A percentile compares a stretch with the other conserved stretches of the same genome.
phyloP scores from a whole-genome alignment of 2,329 filamentous ascomycete species.

The Hypoxylon sp. region DNA sequence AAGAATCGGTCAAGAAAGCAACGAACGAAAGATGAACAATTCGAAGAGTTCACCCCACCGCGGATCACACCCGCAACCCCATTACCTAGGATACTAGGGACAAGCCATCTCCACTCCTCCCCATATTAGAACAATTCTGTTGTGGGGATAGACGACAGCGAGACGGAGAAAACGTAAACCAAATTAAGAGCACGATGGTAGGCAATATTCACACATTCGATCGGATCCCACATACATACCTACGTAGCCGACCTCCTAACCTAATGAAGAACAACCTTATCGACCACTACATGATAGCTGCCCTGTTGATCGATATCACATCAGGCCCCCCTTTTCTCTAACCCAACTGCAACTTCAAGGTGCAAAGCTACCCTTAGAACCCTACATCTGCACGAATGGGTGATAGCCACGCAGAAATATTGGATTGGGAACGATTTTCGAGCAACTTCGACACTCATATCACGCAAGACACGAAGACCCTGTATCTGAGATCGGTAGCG shows the following conservation, averaged over 20 bases:
- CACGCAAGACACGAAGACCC: slow-evolving; percentile 39
- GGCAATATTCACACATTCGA: slow-evolving; percentile 19
- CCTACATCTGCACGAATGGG: slow-evolving; percentile 11
- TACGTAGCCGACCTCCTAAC: slow-evolving; percentile 15
- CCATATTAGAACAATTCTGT: slow-evolving; percentile 41
- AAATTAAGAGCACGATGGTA: slow-evolving; percentile 31
- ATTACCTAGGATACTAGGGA: slow-evolving; percentile 25
- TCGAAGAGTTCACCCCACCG: slow-evolving; percentile 31
- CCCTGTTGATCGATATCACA: slow-evolving; percentile 37
- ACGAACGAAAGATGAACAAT: slow-evolving; percentile 28
- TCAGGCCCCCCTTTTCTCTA: slow-evolving; percentile 23
- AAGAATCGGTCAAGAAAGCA: slow-evolving; percentile 41
- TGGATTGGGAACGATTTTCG: slow-evolving; percentile 20
- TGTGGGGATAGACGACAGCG: slow-evolving; percentile 33
- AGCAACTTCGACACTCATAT: slow-evolving; percentile 24
- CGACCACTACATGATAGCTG: slow-evolving; percentile 16
- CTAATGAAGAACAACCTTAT: slow-evolving; percentile 19
- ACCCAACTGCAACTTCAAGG: slow-evolving; percentile 16
- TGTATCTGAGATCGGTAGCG: slow-evolving; percentile 40
- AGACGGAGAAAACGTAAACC: slow-evolving; percentile 35
- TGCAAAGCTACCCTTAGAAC: slow-evolving; percentile 13
- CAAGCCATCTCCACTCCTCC: slow-evolving; percentile 34
- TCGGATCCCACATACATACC: slow-evolving; percentile 5
- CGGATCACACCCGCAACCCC: slow-evolving; percentile 41
- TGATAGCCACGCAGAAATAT: slow-evolving; percentile 21